Evolutionary conservation across 306 rosid species (phyloP).

Genomic region (Aeschynomene evenia): DNA sequence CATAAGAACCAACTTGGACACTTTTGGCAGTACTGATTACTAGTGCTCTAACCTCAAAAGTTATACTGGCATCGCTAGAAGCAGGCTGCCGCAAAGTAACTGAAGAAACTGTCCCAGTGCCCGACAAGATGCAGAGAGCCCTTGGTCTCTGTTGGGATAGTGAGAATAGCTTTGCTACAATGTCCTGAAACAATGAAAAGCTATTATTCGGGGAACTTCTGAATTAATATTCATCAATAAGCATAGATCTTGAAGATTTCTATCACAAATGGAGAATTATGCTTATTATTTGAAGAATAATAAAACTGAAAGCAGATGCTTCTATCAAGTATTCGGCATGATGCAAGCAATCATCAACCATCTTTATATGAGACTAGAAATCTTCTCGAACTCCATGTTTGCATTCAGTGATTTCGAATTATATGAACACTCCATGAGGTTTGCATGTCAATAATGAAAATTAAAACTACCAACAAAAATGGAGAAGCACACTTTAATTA

Average conservation of each 20-base stretch:
- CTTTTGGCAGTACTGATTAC: not conserved
- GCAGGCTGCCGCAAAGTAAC: constrained; percentile 89
- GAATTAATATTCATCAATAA: constrained; percentile 4
- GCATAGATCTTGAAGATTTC: not conserved
- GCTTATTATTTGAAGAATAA: not conserved
- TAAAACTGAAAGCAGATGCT: not conserved
- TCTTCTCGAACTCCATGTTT: constrained; percentile 12
- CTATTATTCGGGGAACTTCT: constrained; percentile 23
- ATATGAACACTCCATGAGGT: too few species aligned
- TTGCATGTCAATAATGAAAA: constrained; percentile 11
- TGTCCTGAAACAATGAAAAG: constrained; percentile 55
- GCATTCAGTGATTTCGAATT: constrained; percentile 5
- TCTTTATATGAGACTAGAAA: not conserved
- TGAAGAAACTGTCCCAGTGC: constrained; percentile 74
- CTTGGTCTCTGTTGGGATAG: constrained; percentile 94
- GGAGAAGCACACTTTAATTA: constrained; percentile 2
- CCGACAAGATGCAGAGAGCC: constrained; percentile 90
- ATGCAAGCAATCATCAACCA: constrained; percentile 7
- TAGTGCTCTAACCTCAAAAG: constrained; percentile 69
- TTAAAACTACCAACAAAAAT: not conserved
- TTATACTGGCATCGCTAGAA: constrained; percentile 64
- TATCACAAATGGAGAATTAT: not conserved
- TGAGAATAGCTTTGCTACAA: constrained; percentile 74
- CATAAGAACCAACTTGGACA: constrained; percentile 1
- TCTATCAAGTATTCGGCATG: not conserved